A percentile compares a stretch with the other conserved stretches of the same genome.
Evolutionary conservation across 495 filamentous ascomycete species (phyloP).

Genomic region (Penicillium bialowiezense): DNA sequence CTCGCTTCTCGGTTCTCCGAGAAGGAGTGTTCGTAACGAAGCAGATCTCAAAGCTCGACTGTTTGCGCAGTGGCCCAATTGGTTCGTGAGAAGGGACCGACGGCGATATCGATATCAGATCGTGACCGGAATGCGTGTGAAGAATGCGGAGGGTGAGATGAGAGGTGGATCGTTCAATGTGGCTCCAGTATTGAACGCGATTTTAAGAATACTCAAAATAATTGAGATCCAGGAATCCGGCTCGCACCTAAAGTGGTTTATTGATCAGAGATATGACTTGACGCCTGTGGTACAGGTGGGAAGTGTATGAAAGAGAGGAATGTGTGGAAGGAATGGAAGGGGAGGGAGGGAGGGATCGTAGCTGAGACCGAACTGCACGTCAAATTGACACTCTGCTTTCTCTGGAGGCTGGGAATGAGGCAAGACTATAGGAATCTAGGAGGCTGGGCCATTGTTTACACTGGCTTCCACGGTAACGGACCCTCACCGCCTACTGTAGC

Average conservation of each 20-base stretch:
- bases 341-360: constrained; percentile 31
- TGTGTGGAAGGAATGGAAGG: constrained; percentile 32
- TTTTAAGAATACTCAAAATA: constrained; percentile 6
- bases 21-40: constrained; percentile 36
- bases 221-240: constrained; percentile 11
- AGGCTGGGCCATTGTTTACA: constrained; percentile 54
- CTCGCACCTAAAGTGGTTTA: constrained; percentile 23
- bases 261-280: constrained; percentile 23
- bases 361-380: constrained; percentile 30
- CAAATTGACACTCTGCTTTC: constrained; percentile 24
- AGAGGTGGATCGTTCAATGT: constrained; percentile 7
- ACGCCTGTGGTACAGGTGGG: constrained; percentile 14
- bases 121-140: constrained; percentile 31
- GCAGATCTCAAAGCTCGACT: constrained; percentile 5
- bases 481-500: constrained; percentile 30
- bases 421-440: constrained; percentile 31
- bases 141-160: constrained; percentile 16
- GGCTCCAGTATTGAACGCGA: not conserved
- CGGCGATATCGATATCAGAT: constrained; percentile 13
- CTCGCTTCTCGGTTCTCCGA: constrained; percentile 50
- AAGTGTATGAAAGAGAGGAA: constrained; percentile 25
- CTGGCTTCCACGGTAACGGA: constrained; percentile 38
- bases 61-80: constrained; percentile 1
- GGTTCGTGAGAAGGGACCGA: not conserved
- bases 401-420: constrained; percentile 38